These are phyloP conservation scores for Lanmaoa rubissima DNA, from an alignment of 768 basidiomycete genomes.

Conservation along the genomic window DNA sequence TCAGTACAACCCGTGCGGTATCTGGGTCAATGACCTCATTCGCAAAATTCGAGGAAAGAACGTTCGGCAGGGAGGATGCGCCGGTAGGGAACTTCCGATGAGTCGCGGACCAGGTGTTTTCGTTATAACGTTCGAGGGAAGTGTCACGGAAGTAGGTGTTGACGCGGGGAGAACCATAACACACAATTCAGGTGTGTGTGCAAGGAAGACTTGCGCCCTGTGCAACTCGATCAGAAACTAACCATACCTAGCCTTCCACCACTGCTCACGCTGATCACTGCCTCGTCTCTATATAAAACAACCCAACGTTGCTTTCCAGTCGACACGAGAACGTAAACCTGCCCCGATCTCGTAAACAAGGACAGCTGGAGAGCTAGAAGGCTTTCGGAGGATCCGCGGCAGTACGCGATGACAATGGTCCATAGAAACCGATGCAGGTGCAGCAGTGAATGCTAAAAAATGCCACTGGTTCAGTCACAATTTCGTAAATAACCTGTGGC, in stretches of 20 bases:
- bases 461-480: conserved; percentile 84
- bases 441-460: conserved; percentile 80
- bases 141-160: conserved; percentile 50
- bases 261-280: conserved; percentile 79
- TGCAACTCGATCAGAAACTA: conserved; percentile 43
- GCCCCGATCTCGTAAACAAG: conserved; percentile 87
- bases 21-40: conserved; percentile 47
- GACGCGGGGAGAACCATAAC: conserved; percentile 89
- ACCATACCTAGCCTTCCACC: conserved; percentile 83
- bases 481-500: conserved; percentile 79
- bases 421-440: conserved; percentile 23
- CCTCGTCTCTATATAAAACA: conserved; percentile 87
- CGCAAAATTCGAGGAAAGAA: conserved; percentile 33
- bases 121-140: conserved; percentile 58
- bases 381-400: conserved; percentile 36
- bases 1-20: conserved; percentile 76
- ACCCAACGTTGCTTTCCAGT: conserved; percentile 71
- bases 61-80: conserved; percentile 8
- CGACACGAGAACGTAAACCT: conserved; percentile 78
- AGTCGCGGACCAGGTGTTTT: too few relatives aligned
- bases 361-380: conserved; percentile 60
- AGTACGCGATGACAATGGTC: conserved; percentile 19
- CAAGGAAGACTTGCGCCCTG: conserved; percentile 62
- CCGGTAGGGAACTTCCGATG: conserved; percentile 19
- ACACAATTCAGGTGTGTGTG: conserved; percentile 78